Base-by-base conservation (phyloP, 2,329 filamentous ascomycete species). In the Penicillium sp. region DNA sequence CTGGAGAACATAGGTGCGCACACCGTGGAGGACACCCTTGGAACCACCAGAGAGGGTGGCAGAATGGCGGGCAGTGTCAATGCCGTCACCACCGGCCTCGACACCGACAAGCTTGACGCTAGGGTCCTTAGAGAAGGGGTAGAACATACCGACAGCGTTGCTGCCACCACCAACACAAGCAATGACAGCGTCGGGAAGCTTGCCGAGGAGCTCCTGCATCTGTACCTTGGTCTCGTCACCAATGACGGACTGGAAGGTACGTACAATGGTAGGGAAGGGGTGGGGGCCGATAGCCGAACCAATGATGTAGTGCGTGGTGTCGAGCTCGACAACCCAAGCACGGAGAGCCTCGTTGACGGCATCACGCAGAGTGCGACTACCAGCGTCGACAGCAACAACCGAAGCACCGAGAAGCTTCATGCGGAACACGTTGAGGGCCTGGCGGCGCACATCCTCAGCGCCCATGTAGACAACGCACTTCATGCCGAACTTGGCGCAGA, bases 401-500 rank as follows among this genome's bases (percentile, higher is more conserved):
- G 88, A 88, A 44, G 94, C 94, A 53, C 94, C 94, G 5, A 99
- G 86, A 10, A 99, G 82, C 73, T 95, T 94, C 83, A 99, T 99
- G 40, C 94, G 88, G 84, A 99, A 99, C 35, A 99, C 94, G 73
- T 99, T 99, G 52, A 99, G 81, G 2, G 94, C 92, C 73, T 99
- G 94, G 63, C 94, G 86, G 52, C 94, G 88, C 46, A 97, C 94
- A 67, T 99, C 94, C 76, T 99, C 94, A 42, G 92, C 91, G 64
- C 94, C 94, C 94, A 99, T 99, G 76, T 92, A 99, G 49, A 99
- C 89, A 27, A 91, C 95, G 71, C 94, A 99, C 71, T 92, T 88
- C 92, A 99, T 92, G 68, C 90, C 91, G 66, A 99, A 97, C 76
- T 96, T 96, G 68, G 94, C 94, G 66, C 94, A 97, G 22, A 97